Base-by-base conservation (phyloP, 352 stramenopile genomes). In the Phytophthora melonis region DNA sequence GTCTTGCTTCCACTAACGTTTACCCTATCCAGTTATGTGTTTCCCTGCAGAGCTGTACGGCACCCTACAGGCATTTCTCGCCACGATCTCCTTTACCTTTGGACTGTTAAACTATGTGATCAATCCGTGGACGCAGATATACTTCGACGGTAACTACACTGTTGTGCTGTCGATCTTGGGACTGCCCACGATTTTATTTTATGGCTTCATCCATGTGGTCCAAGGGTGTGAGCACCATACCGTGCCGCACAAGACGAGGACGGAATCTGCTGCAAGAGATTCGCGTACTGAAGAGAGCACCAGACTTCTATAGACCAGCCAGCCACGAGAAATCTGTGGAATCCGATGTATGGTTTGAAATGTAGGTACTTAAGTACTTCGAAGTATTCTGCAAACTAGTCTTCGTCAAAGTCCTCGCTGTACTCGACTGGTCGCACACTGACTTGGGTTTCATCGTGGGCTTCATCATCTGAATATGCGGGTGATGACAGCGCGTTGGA, bases 11-110 rank as follows among this genome's bases (percentile, higher is more conserved):
- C 10, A 19, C 19, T 54, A 27, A 54, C 9, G 7, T 43, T 5
- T 36, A 11, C 8, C 49, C 16, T 16, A 47, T 49, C 18, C 56
- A 95, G 89, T 95, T 71, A 95, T 94, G 74, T 94, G 87, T 56
- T 94, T 93, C 60, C 86, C 88, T 55, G 78, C 87, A 19, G 83
- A 89, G 62, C 66, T 94, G 3, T 93, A 95, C 36, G 88, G 88
- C 14, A 93, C 87, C 18, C 73, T 95, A 6, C 88, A 95, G 68
- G 86, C 88, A 2, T 95, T 93, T 61, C 74, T 95, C 56, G 87
- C 88, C 11, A 84, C 73, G 0, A 63, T 92, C 5, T 91, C 87
- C 55, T 95, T 94, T 57, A 66, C 77, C 0, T 91, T 93, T 49
- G 83, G 87, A 2, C 60, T 93, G 14, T 59, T 95, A 23, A 94